Evolutionary conservation across 495 filamentous ascomycete genomes (phyloP).

Genomic region (Mytilinidion resinicola): DNA sequence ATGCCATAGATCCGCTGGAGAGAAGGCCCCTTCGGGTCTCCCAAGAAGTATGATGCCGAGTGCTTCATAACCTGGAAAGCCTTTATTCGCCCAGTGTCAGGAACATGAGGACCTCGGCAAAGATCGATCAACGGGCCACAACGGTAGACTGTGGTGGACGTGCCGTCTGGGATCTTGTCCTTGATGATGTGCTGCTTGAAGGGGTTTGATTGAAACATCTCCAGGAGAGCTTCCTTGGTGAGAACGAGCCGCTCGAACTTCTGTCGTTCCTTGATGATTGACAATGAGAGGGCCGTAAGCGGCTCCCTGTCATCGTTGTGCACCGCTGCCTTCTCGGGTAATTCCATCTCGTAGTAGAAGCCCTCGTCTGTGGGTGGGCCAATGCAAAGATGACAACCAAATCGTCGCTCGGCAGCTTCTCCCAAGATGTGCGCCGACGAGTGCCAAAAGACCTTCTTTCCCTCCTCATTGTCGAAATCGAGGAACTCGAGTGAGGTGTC

Average conservation of each 20-base stretch:
- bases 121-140: conserved; percentile 76
- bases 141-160: conserved; percentile 87
- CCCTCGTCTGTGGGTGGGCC: conserved; percentile 88
- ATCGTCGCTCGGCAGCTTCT: conserved; percentile 83
- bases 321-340: conserved; percentile 69
- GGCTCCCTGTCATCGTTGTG: conserved; percentile 68
- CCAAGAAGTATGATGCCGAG: conserved; percentile 93
- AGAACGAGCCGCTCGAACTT: conserved; percentile 84
- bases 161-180: conserved; percentile 81
- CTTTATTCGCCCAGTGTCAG: conserved; percentile 87
- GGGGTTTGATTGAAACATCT: conserved; percentile 96
- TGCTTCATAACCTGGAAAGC: conserved; percentile 92
- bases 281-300: conserved; percentile 64
- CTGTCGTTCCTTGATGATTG: conserved; percentile 93
- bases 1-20: conserved; percentile 94
- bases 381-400: conserved; percentile 83
- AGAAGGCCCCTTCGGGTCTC: conserved; percentile 85
- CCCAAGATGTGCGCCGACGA: conserved; percentile 90
- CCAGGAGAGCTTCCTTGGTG: conserved; percentile 79
- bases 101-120: conserved; percentile 78
- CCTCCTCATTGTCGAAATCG: conserved; percentile 77
- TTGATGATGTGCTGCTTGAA: conserved; percentile 96
- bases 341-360: conserved; percentile 97
- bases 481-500: conserved; percentile 73
- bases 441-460: conserved; percentile 84